A percentile compares a stretch with the other conserved stretches of the same genome.
Conservation (phyloP, 2,329 filamentous ascomycete species). For the Colletotrichum eremochloae region DNA sequence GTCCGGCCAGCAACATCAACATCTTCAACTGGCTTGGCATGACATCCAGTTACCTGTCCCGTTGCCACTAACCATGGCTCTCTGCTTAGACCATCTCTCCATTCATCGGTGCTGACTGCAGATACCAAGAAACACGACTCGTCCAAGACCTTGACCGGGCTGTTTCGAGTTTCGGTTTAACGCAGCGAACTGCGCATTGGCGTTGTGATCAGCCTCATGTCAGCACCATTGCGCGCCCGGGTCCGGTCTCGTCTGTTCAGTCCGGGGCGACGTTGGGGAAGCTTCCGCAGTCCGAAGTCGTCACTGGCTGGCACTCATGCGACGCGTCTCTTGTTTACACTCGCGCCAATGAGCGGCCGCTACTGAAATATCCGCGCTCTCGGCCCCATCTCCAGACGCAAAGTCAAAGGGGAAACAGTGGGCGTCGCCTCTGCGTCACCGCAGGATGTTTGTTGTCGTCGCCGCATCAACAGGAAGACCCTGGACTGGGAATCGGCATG, state of each 20-base stretch:
- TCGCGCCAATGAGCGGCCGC: constrained; percentile 23
- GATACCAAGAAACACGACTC: constrained; percentile 10
- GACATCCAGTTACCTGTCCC: constrained; percentile 6
- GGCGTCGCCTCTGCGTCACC: constrained; percentile 25
- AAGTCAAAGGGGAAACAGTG: constrained; percentile 15
- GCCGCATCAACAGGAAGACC: constrained; percentile 39
- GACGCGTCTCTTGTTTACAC: constrained; percentile 28
- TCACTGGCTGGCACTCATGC: neutral
- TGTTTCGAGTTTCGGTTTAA: constrained; percentile 26
- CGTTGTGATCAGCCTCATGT: constrained; percentile 12
- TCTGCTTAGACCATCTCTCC: constrained; percentile 1
- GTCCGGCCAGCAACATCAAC: constrained; percentile 14
- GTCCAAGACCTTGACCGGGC: constrained; percentile 10
- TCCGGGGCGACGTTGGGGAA: constrained; percentile 11
- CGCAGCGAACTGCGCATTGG: constrained; percentile 22
- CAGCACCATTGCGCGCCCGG: constrained; percentile 14
- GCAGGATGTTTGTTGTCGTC: constrained; percentile 32
- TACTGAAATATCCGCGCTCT: neutral
- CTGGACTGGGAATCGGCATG: constrained; percentile 31
- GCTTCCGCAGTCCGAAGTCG: constrained; percentile 13
- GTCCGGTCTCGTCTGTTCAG: constrained; percentile 1
- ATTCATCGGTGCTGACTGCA: neutral
- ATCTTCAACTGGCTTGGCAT: constrained; percentile 7
- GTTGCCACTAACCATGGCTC: neutral
- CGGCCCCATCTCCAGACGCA: constrained; percentile 9